Evolutionary conservation across 139 green algal genomes (phyloP), one percentile per base, ranked within the genome.

Genomic region (Asterochloris sp.): DNA sequence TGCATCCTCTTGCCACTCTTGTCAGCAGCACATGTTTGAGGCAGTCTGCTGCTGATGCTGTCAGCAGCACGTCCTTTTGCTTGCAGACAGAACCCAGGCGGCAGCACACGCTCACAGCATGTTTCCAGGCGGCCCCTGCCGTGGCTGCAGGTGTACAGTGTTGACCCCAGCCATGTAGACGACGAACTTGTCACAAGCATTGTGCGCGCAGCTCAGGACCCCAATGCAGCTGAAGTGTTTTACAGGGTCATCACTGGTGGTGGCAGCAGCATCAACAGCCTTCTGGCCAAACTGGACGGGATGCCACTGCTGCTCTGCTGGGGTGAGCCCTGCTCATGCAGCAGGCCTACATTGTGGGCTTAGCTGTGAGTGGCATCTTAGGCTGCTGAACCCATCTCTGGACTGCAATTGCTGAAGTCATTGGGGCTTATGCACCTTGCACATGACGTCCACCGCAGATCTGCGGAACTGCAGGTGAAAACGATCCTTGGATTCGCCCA

Each of bases 401-500:
- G 38, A 54, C 6, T 54, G 4, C 6, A 2, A 6, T 6, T 54
- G 38, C 38, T 54, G 4, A 54, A 54, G 6, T 54, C 38, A 54
- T 6, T 54, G 38, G 4, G 38, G 38, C 38, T 54, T 54, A 6
- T 67, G 74, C 12, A 38, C 71, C 17, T 23, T 74, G 19, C 12
- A 15, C 28, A 2, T 13, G 24, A 74, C 73, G 64, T 13, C 14
- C 67, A 67, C n/a, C n/a, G n/a, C n/a, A 28, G 28, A 21, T 62
- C 12, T n/a, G n/a, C n/a, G n/a, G n/a, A n/a, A 21, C 10, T 76
- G 73, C 86, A 26, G 62, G 38, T 10, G 38, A 54, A 2, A 54
- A 89, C 16, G 93, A 97, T 83, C 93, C 93, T 0, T 97, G 93
- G 93, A 94, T 95, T 66, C 88, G 90, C 11, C 93, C 93, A 0